phyloP scores from a whole-genome alignment of 129 eudicot genomes.

The Helianthus annuus region DNA sequence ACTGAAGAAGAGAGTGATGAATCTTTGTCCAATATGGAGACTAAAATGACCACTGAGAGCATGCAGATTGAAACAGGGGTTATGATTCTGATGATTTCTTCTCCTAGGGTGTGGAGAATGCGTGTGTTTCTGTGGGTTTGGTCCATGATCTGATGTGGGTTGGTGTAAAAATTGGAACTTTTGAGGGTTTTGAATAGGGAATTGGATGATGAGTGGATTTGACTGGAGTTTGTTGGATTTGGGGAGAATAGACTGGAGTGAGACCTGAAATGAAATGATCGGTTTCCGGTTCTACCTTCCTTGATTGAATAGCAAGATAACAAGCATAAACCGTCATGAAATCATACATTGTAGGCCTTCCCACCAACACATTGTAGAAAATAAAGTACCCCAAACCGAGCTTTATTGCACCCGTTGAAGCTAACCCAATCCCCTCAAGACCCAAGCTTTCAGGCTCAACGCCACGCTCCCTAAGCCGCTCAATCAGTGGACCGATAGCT shows the following conservation, averaged over 20 bases:
- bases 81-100: conserved; percentile 86
- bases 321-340: conserved; percentile 97
- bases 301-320: conserved; percentile 90
- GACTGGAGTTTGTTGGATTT: neutral
- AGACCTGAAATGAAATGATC: no score
- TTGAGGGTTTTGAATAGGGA: neutral
- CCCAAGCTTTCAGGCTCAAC: conserved; percentile 48
- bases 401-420: conserved; percentile 84
- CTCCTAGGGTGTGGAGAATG: conserved; percentile 74
- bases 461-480: conserved; percentile 43
- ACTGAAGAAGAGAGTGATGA: no score
- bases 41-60: no score
- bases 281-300: no score
- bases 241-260: no score
- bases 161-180: conserved; percentile 13
- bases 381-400: conserved; percentile 94
- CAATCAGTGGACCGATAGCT: conserved; percentile 72
- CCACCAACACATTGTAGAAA: conserved; percentile 94
- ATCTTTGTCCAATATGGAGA: no score
- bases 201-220: neutral
- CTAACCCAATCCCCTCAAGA: conserved; percentile 97
- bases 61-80: no score
- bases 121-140: conserved; percentile 49
- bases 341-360: conserved; percentile 98
- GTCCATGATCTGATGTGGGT: conserved; percentile 46